These are phyloP conservation scores for Parathielavia hyrcaniae DNA, from an alignment of 495 filamentous ascomycete genomes.

Conservation along the genomic window DNA sequence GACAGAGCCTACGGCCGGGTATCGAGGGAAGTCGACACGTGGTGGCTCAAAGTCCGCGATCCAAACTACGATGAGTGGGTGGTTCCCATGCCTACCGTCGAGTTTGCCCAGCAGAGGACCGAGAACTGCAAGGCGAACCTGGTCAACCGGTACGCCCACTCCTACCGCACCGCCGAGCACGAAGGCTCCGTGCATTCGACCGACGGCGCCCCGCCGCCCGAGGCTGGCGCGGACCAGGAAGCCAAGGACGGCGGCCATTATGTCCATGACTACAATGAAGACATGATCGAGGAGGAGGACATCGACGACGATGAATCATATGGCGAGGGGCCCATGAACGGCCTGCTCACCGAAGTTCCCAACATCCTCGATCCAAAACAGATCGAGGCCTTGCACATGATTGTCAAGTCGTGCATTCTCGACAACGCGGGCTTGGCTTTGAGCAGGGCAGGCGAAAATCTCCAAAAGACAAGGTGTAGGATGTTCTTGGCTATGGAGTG, in stretches of 20 bases:
- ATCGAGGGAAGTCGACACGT: constrained; percentile 51
- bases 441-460: constrained; percentile 57
- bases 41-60: constrained; percentile 51
- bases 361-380: constrained; percentile 86
- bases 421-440: constrained; percentile 54
- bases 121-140: constrained; percentile 45
- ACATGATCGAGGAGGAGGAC: constrained; percentile 60
- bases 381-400: constrained; percentile 92
- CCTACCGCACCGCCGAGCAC: constrained; percentile 58
- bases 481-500: constrained; percentile 80
- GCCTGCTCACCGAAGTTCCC: constrained; percentile 86
- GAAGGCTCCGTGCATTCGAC: constrained; percentile 47
- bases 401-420: constrained; percentile 83
- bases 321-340: constrained; percentile 76
- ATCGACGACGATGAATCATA: constrained; percentile 76
- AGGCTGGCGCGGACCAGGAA: constrained; percentile 49
- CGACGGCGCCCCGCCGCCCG: constrained; percentile 31
- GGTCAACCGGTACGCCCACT: constrained; percentile 43
- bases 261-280: constrained; percentile 43
- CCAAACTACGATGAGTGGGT: constrained; percentile 50
- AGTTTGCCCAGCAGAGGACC: constrained; percentile 45
- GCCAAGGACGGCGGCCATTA: constrained; percentile 36
- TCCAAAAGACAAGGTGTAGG: constrained; percentile 79
- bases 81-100: constrained; percentile 46
- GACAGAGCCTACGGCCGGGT: constrained; percentile 49